A percentile compares a stretch with the other conserved stretches of the same genome.
Conservation (phyloP, 1,284 basidiomycete species). For the Leccinum pachyderme region DNA sequence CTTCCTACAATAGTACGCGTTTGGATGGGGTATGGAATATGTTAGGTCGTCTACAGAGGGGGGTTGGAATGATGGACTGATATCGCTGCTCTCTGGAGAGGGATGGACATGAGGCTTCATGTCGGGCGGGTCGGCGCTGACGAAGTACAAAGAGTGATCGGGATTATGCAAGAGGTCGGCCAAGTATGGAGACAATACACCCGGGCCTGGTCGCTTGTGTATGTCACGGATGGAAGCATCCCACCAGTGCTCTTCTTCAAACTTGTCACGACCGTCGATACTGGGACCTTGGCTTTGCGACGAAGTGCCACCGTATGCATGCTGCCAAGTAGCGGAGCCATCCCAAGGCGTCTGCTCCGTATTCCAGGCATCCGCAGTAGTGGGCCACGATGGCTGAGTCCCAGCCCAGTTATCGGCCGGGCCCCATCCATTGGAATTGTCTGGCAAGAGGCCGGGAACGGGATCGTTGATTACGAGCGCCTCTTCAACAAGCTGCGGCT, state of each 20-base stretch:
- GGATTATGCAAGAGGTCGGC: constrained; percentile 65
- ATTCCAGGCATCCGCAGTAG: constrained; percentile 20
- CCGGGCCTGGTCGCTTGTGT: constrained; percentile 58
- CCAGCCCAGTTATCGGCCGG: constrained; percentile 23
- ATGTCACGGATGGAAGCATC: constrained; percentile 44
- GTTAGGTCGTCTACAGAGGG: constrained; percentile 52
- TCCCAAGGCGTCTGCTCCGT: constrained; percentile 29
- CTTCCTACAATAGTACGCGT: constrained; percentile 75
- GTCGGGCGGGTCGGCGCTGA: constrained; percentile 46
- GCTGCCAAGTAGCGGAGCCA: constrained; percentile 20
- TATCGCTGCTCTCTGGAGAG: constrained; percentile 21
- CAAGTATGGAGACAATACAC: constrained; percentile 63
- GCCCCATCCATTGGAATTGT: constrained; percentile 8
- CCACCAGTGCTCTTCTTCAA: constrained; percentile 70
- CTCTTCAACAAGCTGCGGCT: constrained; percentile 46
- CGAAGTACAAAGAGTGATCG: constrained; percentile 66
- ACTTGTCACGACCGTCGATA: constrained; percentile 55
- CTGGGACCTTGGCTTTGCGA: constrained; percentile 29
- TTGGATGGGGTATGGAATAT: constrained; percentile 70
- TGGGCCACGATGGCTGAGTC: constrained; percentile 11
- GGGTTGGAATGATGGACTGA: constrained; percentile 26
- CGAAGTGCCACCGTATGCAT: constrained; percentile 16
- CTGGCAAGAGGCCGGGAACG: constrained; percentile 32
- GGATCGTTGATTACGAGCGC: constrained; percentile 29
- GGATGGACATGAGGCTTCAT: constrained; percentile 22